Base-by-base conservation (phyloP, 345 rosid genomes). In the Murraya koenigii region DNA sequence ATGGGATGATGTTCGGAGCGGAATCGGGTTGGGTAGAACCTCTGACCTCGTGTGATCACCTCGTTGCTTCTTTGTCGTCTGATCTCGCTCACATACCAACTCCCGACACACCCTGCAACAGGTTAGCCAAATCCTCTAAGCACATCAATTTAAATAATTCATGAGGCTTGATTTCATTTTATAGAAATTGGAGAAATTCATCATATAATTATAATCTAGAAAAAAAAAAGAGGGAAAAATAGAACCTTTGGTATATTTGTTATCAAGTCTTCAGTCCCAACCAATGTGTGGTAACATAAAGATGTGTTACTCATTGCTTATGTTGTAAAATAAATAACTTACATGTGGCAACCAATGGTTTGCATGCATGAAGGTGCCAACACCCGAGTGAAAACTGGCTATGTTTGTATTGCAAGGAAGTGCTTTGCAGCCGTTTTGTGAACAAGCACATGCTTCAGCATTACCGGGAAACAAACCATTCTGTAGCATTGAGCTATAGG, bases 21-120 rank as follows among this genome's bases (percentile, higher is more conserved):
- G 97, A 81, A 60, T 90, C 97, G 25, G 98, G 97, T 67, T 95
- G 97, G 98, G 97, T 95, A 0, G 98, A 95, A 77, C 92, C 98
- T 32, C 88, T 88, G 47, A 89, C 92, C 41, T 82, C 85, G 15
- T 95, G 96, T 75, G 93, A 90, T 79, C 99, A 95, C 87, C 82
- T 93, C 90, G 77, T 62, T 17, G 0, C 56, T 71, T 85, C 90
- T n/a, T 79, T 92, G 0, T 88, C 89, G 6, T 77, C 93, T 69
- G 93, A 92, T 90, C 90, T 90, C 32, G 2, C 67, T 76, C 89
- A 87, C 78, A 86, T 95, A 4, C 93, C 99, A 61, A 66, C 83
- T 79, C 98, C 94, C 22, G 86, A 83, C 61, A 87, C 94, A 65
- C 87, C 90, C 65, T 93, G 99, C 82, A 64, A 83, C 84, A 90